Evolutionary conservation across 2,329 filamentous ascomycete species (phyloP).

Genomic region (Lachnellula cervina): DNA sequence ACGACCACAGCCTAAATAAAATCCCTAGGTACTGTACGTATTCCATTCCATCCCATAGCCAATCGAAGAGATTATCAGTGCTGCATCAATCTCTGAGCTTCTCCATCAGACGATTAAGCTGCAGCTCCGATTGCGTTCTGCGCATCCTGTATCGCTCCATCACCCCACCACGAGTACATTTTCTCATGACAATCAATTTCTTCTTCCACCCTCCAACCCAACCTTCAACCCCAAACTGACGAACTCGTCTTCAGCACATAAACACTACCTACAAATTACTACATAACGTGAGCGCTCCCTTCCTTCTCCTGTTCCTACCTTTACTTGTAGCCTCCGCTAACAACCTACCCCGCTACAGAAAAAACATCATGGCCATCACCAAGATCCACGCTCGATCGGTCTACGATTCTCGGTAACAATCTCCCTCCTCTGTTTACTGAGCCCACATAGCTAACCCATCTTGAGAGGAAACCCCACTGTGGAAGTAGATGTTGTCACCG

Average conservation of each 20-base stretch:
- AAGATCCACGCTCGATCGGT: slow-evolving; percentile 91
- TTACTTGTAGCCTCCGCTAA: slow-evolving; percentile 10
- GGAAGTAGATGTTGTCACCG: slow-evolving; percentile 94
- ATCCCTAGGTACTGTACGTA: background rate
- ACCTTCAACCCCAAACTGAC: slow-evolving; percentile 20
- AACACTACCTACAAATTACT: slow-evolving; percentile 2
- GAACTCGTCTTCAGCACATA: slow-evolving; percentile 9
- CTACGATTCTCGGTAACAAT: slow-evolving; percentile 77
- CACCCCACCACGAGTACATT: slow-evolving; percentile 22
- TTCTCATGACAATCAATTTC: slow-evolving; percentile 6
- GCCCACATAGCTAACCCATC: background rate
- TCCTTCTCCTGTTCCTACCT: background rate
- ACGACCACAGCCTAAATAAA: background rate
- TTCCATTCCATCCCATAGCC: background rate
- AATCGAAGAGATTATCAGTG: background rate
- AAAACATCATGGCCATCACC: slow-evolving; percentile 74
- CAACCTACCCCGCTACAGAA: slow-evolving; percentile 17
- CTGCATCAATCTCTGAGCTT: background rate
- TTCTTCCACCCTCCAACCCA: slow-evolving; percentile 6
- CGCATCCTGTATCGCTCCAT: slow-evolving; percentile 9
- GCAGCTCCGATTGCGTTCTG: slow-evolving; percentile 15
- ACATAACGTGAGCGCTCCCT: slow-evolving; percentile 12
- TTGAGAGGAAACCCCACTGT: slow-evolving; percentile 81
- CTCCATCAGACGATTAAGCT: slow-evolving; percentile 6
- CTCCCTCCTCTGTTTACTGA: background rate